Percentiles rank a stretch among this genome's conserved stretches.
These are phyloP conservation scores for Pseudocercospora crystallina DNA, from an alignment of 2,329 filamentous ascomycete genomes.

Conservation along the genomic window DNA sequence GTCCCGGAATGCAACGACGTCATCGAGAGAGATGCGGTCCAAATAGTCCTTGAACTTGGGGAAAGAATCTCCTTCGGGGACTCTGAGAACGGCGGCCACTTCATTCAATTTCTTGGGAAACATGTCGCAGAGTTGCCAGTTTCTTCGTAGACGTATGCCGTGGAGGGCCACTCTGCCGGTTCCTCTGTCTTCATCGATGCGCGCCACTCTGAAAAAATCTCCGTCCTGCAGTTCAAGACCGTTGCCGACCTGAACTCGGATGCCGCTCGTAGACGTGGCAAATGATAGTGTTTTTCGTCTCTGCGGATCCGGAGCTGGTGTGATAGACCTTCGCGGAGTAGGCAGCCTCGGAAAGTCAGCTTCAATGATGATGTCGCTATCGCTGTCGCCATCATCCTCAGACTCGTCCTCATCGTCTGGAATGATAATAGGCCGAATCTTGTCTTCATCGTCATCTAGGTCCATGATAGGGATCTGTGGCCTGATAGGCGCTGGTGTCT, in stretches of 20 bases:
- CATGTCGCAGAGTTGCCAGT: constrained; percentile 35
- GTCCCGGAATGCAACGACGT: constrained; percentile 22
- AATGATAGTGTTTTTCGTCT: no score
- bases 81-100: constrained; percentile 41
- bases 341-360: no score
- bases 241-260: background rate
- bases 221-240: constrained; percentile 37
- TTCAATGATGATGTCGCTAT: no score
- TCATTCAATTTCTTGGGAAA: constrained; percentile 45
- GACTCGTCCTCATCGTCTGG: no score
- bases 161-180: constrained; percentile 28
- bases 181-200: constrained; percentile 30
- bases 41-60: constrained; percentile 1
- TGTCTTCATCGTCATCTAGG: no score
- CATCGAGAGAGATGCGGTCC: constrained; percentile 21
- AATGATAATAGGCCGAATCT: no score
- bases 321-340: no score
- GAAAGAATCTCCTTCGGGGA: background rate
- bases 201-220: constrained; percentile 42
- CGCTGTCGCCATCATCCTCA: no score
- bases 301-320: no score
- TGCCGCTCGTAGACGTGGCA: no score
- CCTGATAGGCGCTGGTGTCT: no score
- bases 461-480: no score
- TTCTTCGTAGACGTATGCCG: constrained; percentile 40